A percentile compares a stretch with the other conserved stretches of the same genome.
phyloP scores from a whole-genome alignment of 352 stramenopile species.

The Phytophthora multivora region DNA sequence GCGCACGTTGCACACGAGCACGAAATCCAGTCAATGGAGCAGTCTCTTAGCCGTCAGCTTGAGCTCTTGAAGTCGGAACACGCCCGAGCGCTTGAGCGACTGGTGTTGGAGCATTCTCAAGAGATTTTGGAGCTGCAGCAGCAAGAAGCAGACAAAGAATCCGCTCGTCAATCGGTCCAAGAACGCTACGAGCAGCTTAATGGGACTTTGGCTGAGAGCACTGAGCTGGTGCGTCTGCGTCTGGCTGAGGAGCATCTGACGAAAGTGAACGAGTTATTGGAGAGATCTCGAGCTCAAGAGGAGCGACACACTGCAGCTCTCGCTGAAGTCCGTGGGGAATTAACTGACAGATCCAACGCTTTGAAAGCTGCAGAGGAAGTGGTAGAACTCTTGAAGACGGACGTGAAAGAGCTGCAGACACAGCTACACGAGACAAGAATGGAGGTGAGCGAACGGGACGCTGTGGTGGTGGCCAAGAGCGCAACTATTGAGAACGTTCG shows the following conservation, averaged over 20 bases:
- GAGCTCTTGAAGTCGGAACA: constrained; percentile 1
- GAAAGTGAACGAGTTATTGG: constrained; percentile 32
- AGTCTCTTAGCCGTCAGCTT: not conserved
- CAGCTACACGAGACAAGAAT: constrained; percentile 16
- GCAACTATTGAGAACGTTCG: constrained; percentile 58
- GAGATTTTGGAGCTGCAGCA: not conserved
- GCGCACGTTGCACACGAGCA: constrained; percentile 15
- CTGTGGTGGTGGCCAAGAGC: constrained; percentile 39
- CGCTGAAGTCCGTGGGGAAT: constrained; percentile 4
- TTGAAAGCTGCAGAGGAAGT: constrained; percentile 6
- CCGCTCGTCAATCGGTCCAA: not conserved
- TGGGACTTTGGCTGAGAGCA: constrained; percentile 18
- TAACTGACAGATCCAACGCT: constrained; percentile 8
- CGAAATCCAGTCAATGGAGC: constrained; percentile 12
- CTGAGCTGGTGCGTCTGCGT: constrained; percentile 22
- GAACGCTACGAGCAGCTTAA: constrained; percentile 6
- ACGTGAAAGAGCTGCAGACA: constrained; percentile 20
- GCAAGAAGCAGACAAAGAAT: constrained; percentile 4
- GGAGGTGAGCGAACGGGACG: constrained; percentile 30
- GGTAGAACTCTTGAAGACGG: constrained; percentile 1
- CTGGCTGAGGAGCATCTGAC: constrained; percentile 25
- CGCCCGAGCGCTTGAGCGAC: not conserved
- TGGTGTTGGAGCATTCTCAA: constrained; percentile 6
- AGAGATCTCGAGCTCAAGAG: constrained; percentile 20
- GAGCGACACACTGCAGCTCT: constrained; percentile 12